Evolutionary conservation across 306 rosid genomes (phyloP), one percentile per base, ranked within the genome.

Genomic region (Lupinus albus): DNA sequence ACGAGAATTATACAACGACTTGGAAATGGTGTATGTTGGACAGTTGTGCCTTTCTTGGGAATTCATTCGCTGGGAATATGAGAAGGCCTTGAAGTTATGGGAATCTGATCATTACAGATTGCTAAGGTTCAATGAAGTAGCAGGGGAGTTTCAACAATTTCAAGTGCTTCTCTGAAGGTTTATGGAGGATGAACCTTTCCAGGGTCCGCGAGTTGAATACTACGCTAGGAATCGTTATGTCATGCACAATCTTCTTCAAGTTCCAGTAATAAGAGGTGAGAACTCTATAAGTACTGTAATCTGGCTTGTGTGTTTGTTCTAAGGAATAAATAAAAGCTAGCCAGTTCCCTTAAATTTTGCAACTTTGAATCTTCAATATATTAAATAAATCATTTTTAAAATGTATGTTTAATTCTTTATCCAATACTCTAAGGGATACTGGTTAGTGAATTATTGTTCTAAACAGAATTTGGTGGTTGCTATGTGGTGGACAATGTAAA

Each of bases 1-100:
- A 3, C 76, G 72, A 52, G 87, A 83, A 11, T 58, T 89, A 62
- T 81, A 68, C 42, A 57, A 85, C 46, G 98, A 92, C 47, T 76
- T 87, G 67, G 98, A 92, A 78, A 54, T 78, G 61, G 92, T 92
- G 1, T 92, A 92, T 33, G 96, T 89, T 68, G 98, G 96, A 9
- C 98, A 92, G n/a, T 65, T 83, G 28, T 87, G 98, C 68, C 95
- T 92, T 62, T 92, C 96, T 11, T 92, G 98, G 98, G 98, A 92
- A 72, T 86, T 92, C 33, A 89, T 89, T 47, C 80, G 71, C 9
- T 92, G 96, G 96, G 91, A 92, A 70, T 84, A 80, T 36, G 78
- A 78, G 57, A 89, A 88, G 70, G 85, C 86, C 30, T 59, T 80
- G 51, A 86, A 84, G 68, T 50, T 87, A 61, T 88, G 78, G 82